phyloP scores from a whole-genome alignment of 768 basidiomycete genomes.

The Pleurotus eryngii region DNA sequence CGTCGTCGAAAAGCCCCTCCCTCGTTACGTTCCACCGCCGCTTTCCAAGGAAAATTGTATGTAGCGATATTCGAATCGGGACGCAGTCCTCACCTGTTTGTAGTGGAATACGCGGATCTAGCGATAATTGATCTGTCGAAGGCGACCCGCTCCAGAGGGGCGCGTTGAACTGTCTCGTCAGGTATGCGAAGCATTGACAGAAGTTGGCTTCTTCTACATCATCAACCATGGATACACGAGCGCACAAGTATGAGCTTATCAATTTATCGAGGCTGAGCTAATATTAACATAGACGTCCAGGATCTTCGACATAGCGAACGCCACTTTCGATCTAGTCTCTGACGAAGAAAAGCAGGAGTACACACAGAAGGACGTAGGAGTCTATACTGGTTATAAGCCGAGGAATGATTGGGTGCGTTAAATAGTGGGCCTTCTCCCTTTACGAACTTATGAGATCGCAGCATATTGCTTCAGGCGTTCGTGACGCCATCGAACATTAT shows the following conservation, averaged over 20 bases:
- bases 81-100: not conserved
- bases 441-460: conserved; percentile 11
- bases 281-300: conserved; percentile 31
- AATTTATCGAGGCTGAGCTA: not conserved
- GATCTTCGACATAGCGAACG: conserved; percentile 46
- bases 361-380: conserved; percentile 36
- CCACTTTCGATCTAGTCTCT: conserved; percentile 36
- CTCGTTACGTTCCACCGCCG: not conserved
- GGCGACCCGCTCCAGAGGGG: conserved; percentile 31
- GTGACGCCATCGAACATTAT: conserved; percentile 42
- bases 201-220: conserved; percentile 44
- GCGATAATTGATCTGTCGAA: conserved; percentile 49
- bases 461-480: conserved; percentile 39
- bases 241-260: conserved; percentile 28
- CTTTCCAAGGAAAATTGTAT: conserved; percentile 1
- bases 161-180: conserved; percentile 34
- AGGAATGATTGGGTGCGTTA: conserved; percentile 43
- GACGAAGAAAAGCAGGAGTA: conserved; percentile 41
- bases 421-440: not conserved
- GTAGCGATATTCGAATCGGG: not conserved
- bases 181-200: conserved; percentile 42
- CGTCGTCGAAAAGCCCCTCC: not conserved
- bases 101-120: conserved; percentile 44
- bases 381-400: conserved; percentile 53
- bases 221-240: conserved; percentile 45